phyloP scores from a whole-genome alignment of 192 early-diverging fungal genomes.

The Backusella westeae region DNA sequence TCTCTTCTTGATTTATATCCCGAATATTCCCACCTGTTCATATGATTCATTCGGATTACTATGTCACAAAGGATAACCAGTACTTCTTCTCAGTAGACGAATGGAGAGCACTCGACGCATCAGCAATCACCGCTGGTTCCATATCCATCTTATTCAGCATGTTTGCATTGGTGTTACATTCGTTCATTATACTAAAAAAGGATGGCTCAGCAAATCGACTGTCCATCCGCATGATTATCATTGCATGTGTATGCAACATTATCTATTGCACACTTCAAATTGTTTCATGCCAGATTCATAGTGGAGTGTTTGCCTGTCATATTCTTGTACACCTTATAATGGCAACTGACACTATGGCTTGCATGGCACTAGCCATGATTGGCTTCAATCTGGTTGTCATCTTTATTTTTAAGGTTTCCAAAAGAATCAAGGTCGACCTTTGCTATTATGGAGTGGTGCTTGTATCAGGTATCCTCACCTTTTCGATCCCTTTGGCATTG shows the following conservation, averaged over 20 bases:
- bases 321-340: background rate
- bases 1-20: background rate
- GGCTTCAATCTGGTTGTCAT: slow-evolving; percentile 14
- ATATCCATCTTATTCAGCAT: background rate
- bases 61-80: background rate
- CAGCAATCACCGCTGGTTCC: background rate
- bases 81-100: background rate
- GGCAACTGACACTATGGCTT: slow-evolving; percentile 9
- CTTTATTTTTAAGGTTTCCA: background rate
- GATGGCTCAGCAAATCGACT: background rate
- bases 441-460: slow-evolving; percentile 3
- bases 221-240: slow-evolving; percentile 12
- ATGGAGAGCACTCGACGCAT: background rate
- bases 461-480: background rate
- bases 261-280: background rate
- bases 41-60: background rate
- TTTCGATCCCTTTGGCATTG: background rate
- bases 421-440: background rate
- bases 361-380: slow-evolving; percentile 17
- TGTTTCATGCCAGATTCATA: background rate
- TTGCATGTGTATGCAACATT: slow-evolving; percentile 1
- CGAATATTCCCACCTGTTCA: background rate
- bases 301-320: background rate
- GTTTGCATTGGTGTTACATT: background rate
- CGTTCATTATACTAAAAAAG: background rate